phyloP scores from a whole-genome alignment of 169 alveolate species.

The Ichthyophthirius multifiliis region DNA sequence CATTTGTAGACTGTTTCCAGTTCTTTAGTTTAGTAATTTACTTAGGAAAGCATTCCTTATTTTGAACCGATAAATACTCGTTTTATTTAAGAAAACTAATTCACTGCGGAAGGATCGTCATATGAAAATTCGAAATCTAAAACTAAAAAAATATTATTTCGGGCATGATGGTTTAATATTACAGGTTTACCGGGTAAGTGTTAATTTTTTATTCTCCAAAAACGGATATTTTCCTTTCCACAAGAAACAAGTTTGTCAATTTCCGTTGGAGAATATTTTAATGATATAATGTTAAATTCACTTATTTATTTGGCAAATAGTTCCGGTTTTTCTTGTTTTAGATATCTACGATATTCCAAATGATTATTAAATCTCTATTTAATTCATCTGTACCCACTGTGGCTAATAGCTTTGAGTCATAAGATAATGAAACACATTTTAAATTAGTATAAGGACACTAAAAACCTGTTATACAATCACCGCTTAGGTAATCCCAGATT shows the following conservation, averaged over 20 bases:
- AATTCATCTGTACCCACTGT: constrained; percentile 82
- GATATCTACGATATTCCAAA: constrained; percentile 85
- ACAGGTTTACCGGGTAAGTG: constrained; percentile 87
- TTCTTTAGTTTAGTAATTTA: constrained; percentile 68
- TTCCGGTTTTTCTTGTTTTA: constrained; percentile 51
- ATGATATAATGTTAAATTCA: constrained; percentile 73
- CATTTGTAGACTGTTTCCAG: constrained; percentile 81
- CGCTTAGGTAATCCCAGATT: constrained; percentile 76
- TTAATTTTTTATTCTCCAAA: constrained; percentile 89
- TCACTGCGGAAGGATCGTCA: constrained; percentile 32
- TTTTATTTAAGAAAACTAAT: constrained; percentile 32
- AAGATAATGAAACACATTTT: constrained; percentile 59
- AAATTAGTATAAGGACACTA: constrained; percentile 65
- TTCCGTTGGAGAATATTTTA: constrained; percentile 88
- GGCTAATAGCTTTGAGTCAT: constrained; percentile 67
- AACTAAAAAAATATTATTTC: constrained; percentile 78
- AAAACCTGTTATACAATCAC: constrained; percentile 64
- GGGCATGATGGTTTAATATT: constrained; percentile 86
- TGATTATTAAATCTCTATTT: constrained; percentile 72
- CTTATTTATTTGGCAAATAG: constrained; percentile 80
- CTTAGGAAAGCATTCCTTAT: constrained; percentile 79
- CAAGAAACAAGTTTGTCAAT: constrained; percentile 83
- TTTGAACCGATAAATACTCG: constrained; percentile 81
- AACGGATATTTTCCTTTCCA: constrained; percentile 91
- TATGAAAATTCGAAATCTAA: constrained; percentile 70